Base-by-base conservation (phyloP, 1,284 basidiomycete genomes). In the Moniliophthora roreri region DNA sequence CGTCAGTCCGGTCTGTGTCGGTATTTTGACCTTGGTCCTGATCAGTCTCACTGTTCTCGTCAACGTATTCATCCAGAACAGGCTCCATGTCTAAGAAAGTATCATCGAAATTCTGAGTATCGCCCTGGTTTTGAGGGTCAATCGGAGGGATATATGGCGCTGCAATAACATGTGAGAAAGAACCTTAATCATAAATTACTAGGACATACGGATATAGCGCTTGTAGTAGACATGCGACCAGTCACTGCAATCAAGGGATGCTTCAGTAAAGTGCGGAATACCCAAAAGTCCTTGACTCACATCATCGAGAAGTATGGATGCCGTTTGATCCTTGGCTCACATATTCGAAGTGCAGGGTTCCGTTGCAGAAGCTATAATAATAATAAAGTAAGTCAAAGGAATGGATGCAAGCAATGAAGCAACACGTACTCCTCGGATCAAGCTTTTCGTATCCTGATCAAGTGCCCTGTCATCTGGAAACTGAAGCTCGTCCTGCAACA, bases 51-150 rank as follows among this genome's bases (percentile, higher is more conserved):
- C 76, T 81, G 21, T 51, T 37, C 59, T 75, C 69, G 41, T 81
- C 81, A 34, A 75, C 69, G 37, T 81, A 81, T 35, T 78, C 73
- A 58, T 91, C 87, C 58, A 92, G 82, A 53, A 90, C 85, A 36
- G 92, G 92, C 60, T 91, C 88, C 89, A 97, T 95, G 66, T 93
- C 93, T 52, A 98, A 80, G 82, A 97, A 98, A 32, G 93, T 89
- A 62, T 96, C 93, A 68, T 98, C 96, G 69, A 98, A 99, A 73
- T 98, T 98, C 69, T 94, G 92, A 58, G 93, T 96, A 80, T 99
- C 96, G 65, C 87, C 89, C 60, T 95, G 94, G 69, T 97, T 93
- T 44, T 84, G 83, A 6, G 93, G 92, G 67, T 98, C 93, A 64
- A 95, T 92, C 16, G 91, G 88, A 18, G 96, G 95, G 62, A 95